Base-by-base conservation (phyloP, 345 rosid species). In the Conringia planisiliqua region DNA sequence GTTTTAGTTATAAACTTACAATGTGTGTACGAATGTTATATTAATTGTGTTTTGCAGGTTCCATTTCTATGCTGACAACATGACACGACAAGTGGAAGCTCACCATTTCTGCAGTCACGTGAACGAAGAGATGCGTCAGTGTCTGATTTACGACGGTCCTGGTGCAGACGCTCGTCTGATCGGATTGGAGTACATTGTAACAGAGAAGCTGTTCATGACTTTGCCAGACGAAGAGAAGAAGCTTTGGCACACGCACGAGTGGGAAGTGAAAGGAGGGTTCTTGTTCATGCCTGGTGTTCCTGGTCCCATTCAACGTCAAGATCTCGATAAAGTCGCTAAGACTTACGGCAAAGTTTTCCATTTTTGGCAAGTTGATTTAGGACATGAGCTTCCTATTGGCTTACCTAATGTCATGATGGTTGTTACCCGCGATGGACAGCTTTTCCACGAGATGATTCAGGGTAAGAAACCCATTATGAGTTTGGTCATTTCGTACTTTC, bases 311-410 rank as follows among this genome's bases (percentile, higher is more conserved):
- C 74, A 88, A 72, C 82, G 88, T 22, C 78, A 70, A 73, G 98
- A 91, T 24, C 84, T 91, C 10, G 92, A 84, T 33, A 91, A 86
- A 79, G 83, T 88, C 3, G 78, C 82, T 56, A 88, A 86, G 81
- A 89, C 91, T 22, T 89, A 88, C 5, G 96, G 97, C 2, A 88
- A 91, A 83, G 84, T 86, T 5, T 72, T 85, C 73, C 97, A 89
- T 44, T 93, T 93, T 42, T 93, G 98, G 98, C 98, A 93, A 83
- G 85, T 87, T 35, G 98, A 93, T 59, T 78, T 26, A 54, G 96
- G 92, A 3, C 85, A 91, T 63, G 78, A 73, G 71, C 85, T 93
- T 51, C 94, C 96, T n/a, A 58, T 88, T 32, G 96, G 97, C 4
- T 50, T 89, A 10, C 94, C 96, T 13, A 89, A 88, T 62, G 16